phyloP scores from a whole-genome alignment of 2,329 filamentous ascomycete species.

The Apiospora arundinis region DNA sequence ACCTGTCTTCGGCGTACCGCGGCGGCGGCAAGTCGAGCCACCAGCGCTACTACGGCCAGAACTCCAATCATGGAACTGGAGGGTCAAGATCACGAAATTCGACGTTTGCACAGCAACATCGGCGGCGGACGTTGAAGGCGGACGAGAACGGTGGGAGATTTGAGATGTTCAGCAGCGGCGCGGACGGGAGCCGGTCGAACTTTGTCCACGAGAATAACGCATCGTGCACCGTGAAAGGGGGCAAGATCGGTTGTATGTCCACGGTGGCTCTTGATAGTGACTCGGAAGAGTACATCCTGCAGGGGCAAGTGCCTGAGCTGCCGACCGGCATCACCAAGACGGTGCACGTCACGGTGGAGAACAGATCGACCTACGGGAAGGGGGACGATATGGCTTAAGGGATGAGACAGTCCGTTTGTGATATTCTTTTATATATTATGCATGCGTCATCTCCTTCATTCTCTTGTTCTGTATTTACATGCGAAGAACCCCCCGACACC shows the following conservation, averaged over 20 bases:
- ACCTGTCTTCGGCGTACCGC: neutral
- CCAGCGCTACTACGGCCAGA: neutral
- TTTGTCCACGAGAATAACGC: neutral
- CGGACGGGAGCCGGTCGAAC: neutral
- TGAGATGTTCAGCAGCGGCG: neutral
- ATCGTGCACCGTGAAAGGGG: neutral
- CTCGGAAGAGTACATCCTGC: neutral
- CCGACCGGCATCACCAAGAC: slow-evolving; percentile 4
- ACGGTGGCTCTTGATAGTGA: neutral
- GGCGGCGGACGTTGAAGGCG: neutral
- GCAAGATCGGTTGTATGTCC: neutral
- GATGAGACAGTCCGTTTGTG: too few relatives aligned
- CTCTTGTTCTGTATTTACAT: neutral
- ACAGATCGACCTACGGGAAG: neutral
- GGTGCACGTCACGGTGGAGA: slow-evolving; percentile 12
- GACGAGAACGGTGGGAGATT: neutral
- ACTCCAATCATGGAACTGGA: neutral
- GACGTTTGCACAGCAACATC: neutral
- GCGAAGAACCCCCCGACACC: too few relatives aligned
- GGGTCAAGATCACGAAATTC: neutral
- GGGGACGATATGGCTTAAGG: neutral
- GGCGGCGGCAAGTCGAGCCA: neutral
- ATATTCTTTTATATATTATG: neutral
- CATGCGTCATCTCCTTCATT: neutral
- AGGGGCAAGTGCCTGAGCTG: neutral